A percentile compares a stretch with the other conserved stretches of the same genome.
phyloP scores from a whole-genome alignment of 148 eudicot genomes.

The Bassia scoparia region DNA sequence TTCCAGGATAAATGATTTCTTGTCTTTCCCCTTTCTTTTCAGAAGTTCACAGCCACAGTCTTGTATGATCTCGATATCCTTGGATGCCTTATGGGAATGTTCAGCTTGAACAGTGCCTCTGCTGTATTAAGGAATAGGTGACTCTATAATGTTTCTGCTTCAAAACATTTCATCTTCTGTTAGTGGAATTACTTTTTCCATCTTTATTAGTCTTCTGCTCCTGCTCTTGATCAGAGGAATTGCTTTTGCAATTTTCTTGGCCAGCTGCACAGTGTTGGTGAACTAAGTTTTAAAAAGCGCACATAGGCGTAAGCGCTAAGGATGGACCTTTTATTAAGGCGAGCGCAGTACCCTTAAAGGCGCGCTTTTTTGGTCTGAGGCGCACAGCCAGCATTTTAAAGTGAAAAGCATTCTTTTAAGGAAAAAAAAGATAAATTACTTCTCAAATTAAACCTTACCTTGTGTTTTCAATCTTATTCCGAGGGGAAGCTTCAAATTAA shows the following conservation, averaged over 20 bases:
- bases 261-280: no score
- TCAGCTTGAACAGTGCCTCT: slow-evolving; percentile 76
- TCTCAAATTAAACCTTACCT: no score
- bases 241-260: slow-evolving; percentile 20
- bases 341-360: no score
- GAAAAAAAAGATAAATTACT: no score
- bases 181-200: slow-evolving; percentile 38
- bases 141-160: slow-evolving; percentile 62
- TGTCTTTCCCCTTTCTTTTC: slow-evolving; percentile 64
- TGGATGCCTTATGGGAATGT: slow-evolving; percentile 54
- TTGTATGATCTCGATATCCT: slow-evolving; percentile 40
- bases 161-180: slow-evolving; percentile 61
- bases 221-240: slow-evolving; percentile 13
- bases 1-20: slow-evolving; percentile 45
- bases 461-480: no score
- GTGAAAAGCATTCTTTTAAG: no score
- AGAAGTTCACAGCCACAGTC: slow-evolving; percentile 67
- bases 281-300: no score
- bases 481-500: no score
- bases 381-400: no score
- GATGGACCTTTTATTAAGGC: no score
- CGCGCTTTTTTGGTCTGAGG: no score
- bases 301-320: no score
- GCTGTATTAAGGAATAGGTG: slow-evolving; percentile 72
- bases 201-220: slow-evolving; percentile 24